A percentile compares a stretch with the other conserved stretches of the same genome.
phyloP scores from a whole-genome alignment of 352 stramenopile genomes.

The Globisporangium camurandrum region DNA sequence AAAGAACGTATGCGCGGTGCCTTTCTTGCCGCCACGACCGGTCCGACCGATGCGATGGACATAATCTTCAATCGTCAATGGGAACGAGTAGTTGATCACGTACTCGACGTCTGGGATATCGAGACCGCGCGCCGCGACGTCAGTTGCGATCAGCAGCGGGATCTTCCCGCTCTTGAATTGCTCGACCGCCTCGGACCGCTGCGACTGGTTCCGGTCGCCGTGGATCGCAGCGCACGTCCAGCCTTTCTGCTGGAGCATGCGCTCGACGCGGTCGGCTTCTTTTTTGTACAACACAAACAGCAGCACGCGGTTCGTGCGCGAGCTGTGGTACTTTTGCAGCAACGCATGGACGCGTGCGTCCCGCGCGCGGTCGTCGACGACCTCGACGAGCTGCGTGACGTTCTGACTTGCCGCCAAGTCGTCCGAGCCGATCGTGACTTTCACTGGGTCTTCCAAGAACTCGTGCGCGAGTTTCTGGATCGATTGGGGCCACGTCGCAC shows the following conservation, averaged over 20 bases:
- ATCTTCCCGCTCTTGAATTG: conserved; percentile 93
- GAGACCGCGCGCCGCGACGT: conserved; percentile 94
- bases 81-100: conserved; percentile 97
- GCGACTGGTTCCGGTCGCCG: conserved; percentile 92
- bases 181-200: conserved; percentile 87
- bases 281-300: conserved; percentile 99
- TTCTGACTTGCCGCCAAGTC: conserved; percentile 94
- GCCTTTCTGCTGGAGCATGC: conserved; percentile 86
- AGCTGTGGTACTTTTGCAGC: conserved; percentile 90
- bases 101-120: conserved; percentile 97
- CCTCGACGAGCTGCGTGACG: conserved; percentile 93
- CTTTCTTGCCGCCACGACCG: conserved; percentile 91
- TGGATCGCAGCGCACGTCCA: conserved; percentile 95
- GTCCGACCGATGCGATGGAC: conserved; percentile 94
- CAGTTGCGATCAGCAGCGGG: conserved; percentile 94
- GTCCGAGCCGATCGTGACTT: conserved; percentile 92
- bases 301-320: conserved; percentile 89
- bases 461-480: conserved; percentile 95
- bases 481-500: conserved; percentile 93
- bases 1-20: conserved; percentile 97
- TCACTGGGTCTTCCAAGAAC: conserved; percentile 92
- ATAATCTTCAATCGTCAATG: conserved; percentile 97
- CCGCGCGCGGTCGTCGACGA: conserved; percentile 89
- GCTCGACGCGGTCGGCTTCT: conserved; percentile 94
- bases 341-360: conserved; percentile 86